phyloP scores from a whole-genome alignment of 257 asterid genomes.

The Fraxinus pennsylvanica region DNA sequence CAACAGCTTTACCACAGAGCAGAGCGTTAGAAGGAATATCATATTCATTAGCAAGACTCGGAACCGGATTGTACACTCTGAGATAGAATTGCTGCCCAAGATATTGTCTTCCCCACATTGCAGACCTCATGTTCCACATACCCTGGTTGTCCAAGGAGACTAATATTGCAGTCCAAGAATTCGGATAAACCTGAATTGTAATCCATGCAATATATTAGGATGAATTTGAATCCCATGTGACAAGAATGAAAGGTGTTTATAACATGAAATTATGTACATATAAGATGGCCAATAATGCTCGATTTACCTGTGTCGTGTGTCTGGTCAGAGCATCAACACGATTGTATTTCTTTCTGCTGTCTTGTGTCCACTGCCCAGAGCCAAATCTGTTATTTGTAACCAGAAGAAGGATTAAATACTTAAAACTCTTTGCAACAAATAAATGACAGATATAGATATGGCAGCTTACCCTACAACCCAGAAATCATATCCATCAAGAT shows the following conservation, averaged over 20 bases:
- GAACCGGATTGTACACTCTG: conserved; percentile 64
- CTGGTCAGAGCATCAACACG: conserved; percentile 87
- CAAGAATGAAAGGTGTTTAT: not conserved
- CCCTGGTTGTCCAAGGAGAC: conserved; percentile 97
- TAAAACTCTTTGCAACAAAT: not conserved
- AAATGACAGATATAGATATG: not conserved
- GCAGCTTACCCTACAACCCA: conserved; percentile 86
- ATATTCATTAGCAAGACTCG: conserved; percentile 64
- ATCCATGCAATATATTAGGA: not conserved
- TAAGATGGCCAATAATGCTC: not conserved
- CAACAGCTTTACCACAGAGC: conserved; percentile 84
- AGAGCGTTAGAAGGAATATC: conserved; percentile 70
- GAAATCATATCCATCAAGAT: conserved; percentile 95
- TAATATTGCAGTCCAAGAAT: conserved; percentile 77
- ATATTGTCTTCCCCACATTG: conserved; percentile 88
- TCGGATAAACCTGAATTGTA: conserved; percentile 73
- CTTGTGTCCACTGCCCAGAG: conserved; percentile 68
- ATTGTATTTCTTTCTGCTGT: conserved; percentile 64
- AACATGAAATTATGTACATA: not conserved
- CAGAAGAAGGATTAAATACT: conserved; percentile 25
- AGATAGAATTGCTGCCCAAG: conserved; percentile 89
- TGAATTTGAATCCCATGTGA: not conserved
- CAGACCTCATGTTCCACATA: conserved; percentile 96
- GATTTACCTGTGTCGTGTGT: conserved; percentile 80
- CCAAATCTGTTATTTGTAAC: conserved; percentile 60